Base-by-base conservation (phyloP, 202 grass and related monocot species). In the Carex arenaria region DNA sequence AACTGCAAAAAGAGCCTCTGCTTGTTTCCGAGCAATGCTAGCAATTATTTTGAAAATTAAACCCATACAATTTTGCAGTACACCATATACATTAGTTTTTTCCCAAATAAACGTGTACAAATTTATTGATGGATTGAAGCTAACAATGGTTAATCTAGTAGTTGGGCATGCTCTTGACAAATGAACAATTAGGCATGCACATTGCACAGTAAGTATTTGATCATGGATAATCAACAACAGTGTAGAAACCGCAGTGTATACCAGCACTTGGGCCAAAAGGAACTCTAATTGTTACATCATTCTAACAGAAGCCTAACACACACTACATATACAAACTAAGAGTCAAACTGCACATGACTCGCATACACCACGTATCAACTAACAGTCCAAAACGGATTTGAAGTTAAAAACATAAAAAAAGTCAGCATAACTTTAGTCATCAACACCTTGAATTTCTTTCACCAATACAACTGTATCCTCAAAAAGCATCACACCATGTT, bases 381-480 rank as follows among this genome's bases (percentile, higher is more conserved):
- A 77, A 56, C 28, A 51, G 23, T 75, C 47, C 71, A 15, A 30
- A 36, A 28, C 10, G 52, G 72, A 77, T 32, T 5, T 5, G 13
- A 77, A 77, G 12, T 76, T 32, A n/a, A n/a, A 77, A 57, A 55
- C 52, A 76, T n/a, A 56, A 12, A 26, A 26, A 63, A 26, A 76
- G 7, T 55, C 72, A 76, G 18, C 38, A 43, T 40, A 84, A 52
- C 56, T 84, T 70, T 53, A 72, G 61, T 82, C 80, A 40, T 13
- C 28, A 56, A 56, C 52, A 36, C 7, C 55, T 81, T 62, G 43
- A 15, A 87, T 22, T 61, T 55, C 55, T 67, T 84, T 84, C 57
- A 73, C 82, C 40, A 88, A 77, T 22, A 88, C n/a, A 49, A 8
- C 51, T 64, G 53, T 88, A 9, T 52, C 63, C 61, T 82, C 80